A percentile compares a stretch with the other conserved stretches of the same genome.
These are phyloP conservation scores for Heracleum sosnowskyi DNA, from an alignment of 129 eudicot species.

Conservation along the genomic window DNA sequence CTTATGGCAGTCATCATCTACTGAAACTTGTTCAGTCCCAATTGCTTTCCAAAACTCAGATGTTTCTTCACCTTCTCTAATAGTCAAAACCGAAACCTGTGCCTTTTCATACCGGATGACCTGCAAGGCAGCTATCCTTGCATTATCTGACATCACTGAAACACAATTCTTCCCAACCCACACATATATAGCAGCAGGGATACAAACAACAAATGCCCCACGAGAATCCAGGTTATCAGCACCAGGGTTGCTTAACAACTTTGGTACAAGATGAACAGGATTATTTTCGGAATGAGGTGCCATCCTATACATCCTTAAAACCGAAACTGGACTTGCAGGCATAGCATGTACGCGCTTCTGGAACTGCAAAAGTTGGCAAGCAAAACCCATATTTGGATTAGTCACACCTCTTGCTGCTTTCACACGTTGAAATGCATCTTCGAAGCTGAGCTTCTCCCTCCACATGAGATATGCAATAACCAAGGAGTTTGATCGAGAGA, in stretches of 20 bases:
- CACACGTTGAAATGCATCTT: constrained; percentile 68
- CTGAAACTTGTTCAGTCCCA: constrained; percentile 21
- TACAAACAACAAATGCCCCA: constrained; percentile 65
- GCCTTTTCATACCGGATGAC: constrained; percentile 52
- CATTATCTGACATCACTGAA: constrained; percentile 54
- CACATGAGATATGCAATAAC: constrained; percentile 87
- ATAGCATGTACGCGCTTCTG: constrained; percentile 78
- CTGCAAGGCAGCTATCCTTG: constrained; percentile 68
- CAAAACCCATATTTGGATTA: constrained; percentile 85
- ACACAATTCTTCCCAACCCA: constrained; percentile 70
- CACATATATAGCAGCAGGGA: constrained; percentile 65
- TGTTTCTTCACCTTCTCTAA: constrained; percentile 72
- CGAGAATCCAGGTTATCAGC: constrained; percentile 60
- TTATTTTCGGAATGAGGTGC: constrained; percentile 76
- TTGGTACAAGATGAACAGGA: constrained; percentile 87
- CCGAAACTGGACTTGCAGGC: constrained; percentile 78
- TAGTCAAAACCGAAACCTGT: constrained; percentile 40
- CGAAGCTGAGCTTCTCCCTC: constrained; percentile 77
- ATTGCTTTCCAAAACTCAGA: constrained; percentile 62
- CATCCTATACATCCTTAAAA: constrained; percentile 56
- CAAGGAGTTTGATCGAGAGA: constrained; percentile 84
- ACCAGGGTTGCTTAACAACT: constrained; percentile 53
- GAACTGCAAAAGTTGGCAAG: constrained; percentile 70
- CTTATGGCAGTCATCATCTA: neutral
- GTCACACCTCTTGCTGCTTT: constrained; percentile 79